Conservation (phyloP, 2,329 filamentous ascomycete species). For the Diplocarpon rosae region DNA sequence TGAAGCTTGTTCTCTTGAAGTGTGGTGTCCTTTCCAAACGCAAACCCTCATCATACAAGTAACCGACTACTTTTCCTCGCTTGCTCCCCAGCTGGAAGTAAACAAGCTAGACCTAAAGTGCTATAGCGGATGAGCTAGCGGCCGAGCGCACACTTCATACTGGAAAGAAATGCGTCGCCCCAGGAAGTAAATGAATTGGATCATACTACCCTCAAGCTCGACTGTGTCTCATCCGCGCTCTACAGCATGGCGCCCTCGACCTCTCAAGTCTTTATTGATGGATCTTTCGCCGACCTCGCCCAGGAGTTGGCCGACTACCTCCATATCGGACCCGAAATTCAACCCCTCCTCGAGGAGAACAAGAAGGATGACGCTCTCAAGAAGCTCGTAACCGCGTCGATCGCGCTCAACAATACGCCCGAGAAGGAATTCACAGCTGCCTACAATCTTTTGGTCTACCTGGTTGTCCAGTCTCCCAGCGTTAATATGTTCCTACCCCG, state of each 20-base stretch:
- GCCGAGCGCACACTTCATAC: background rate
- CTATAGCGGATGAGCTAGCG: conserved; percentile 4
- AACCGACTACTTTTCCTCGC: too few relatives aligned
- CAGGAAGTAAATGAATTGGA: background rate
- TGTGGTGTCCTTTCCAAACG: too few relatives aligned
- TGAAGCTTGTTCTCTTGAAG: too few relatives aligned
- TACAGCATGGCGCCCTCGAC: conserved; percentile 20
- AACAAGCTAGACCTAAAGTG: background rate
- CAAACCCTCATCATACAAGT: too few relatives aligned
- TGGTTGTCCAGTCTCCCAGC: conserved; percentile 77
- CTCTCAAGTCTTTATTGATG: conserved; percentile 66
- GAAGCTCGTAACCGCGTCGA: conserved; percentile 74
- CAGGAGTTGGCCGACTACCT: conserved; percentile 93
- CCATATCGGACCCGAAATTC: conserved; percentile 60
- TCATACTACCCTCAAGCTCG: conserved; percentile 2
- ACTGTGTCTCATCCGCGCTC: conserved; percentile 6
- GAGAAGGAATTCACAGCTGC: conserved; percentile 96
- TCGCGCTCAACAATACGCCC: conserved; percentile 68
- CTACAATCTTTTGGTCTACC: conserved; percentile 93
- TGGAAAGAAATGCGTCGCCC: too few relatives aligned
- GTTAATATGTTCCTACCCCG: conserved; percentile 75
- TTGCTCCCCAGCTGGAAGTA: background rate
- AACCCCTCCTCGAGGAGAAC: conserved; percentile 59
- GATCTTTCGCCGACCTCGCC: conserved; percentile 83
- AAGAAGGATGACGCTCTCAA: conserved; percentile 77